Base-by-base conservation (phyloP, 345 rosid genomes). In the Noccaea bulbosa region DNA sequence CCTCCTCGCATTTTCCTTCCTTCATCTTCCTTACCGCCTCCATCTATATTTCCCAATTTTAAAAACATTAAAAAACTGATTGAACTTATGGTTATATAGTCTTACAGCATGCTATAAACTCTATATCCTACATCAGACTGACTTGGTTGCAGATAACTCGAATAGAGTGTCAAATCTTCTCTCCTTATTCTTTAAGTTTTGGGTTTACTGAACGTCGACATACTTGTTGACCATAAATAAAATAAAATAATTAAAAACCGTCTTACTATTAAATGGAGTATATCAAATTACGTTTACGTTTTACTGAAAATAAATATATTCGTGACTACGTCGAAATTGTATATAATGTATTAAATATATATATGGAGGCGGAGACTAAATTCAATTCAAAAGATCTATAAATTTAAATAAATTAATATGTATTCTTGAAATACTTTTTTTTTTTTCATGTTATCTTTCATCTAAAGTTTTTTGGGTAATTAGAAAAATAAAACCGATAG, bases 21-120 rank as follows among this genome's bases (percentile, higher is more conserved):
- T 81, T 83, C 80, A 86, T 81, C 44, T 55, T 70, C 69, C 46
- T 38, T 46, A 88, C 78, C 4, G 91, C 95, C 57, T 80, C 76
- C 82, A 71, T 71, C 95, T 86, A 74, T 65, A 39, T 43, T 57
- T 47, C 15, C 27, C 14, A 9, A 5, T 10, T 35, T n/a, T 10
- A 35, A 22, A 52, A 8, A 11, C 1, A 7, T 9, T 46, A 4
- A 44, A 20, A n/a, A 15, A 43, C 12, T 55, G 54, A 34, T 34
- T 44, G 5, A 67, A 43, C 39, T 39, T 41, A 46, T 53, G 52
- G 62, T 10, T 53, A 39, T 34, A 53, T 32, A 30, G 15, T 6
- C 46, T 5, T 41, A 5, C 40, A 12, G 2, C 35, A 24, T 27
- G 8, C 14, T 56, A 35, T 8, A 56, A 27, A 27, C 4, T 35